A percentile compares a stretch with the other conserved stretches of the same genome.
phyloP scores from a whole-genome alignment of 2,329 filamentous ascomycete species.

The Calonectria crousiana region DNA sequence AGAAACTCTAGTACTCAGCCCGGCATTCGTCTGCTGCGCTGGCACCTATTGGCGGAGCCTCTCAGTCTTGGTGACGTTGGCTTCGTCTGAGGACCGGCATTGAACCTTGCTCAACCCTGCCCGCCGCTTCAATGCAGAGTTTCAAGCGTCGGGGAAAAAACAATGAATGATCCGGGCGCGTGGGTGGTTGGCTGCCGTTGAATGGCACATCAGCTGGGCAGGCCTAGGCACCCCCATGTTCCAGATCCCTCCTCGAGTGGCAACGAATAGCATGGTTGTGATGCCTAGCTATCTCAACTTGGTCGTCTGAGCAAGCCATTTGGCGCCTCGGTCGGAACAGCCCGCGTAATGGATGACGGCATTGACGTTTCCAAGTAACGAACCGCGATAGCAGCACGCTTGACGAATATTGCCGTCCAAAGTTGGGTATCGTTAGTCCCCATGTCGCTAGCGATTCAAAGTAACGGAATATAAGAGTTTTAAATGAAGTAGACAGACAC shows the following conservation, averaged over 20 bases:
- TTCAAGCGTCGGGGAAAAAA: conserved; percentile 4
- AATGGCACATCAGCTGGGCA: conserved; percentile 7
- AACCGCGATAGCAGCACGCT: neutral
- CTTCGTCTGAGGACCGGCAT: neutral
- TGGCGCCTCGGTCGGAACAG: neutral
- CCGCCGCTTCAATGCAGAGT: conserved; percentile 13
- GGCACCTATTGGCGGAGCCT: neutral
- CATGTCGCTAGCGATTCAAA: neutral
- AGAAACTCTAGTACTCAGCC: neutral
- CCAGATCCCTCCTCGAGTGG: neutral
- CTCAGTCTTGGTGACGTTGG: conserved; percentile 7
- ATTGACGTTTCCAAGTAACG: neutral
- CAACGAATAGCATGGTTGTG: neutral
- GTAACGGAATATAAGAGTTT: neutral
- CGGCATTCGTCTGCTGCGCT: conserved; percentile 7
- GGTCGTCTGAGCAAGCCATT: neutral
- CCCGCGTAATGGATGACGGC: conserved; percentile 1
- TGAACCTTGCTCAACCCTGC: conserved; percentile 15
- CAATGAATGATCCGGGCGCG: neutral
- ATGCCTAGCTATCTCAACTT: neutral
- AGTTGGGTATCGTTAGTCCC: neutral
- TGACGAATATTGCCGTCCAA: neutral
- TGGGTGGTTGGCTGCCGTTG: neutral
- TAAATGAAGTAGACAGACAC: neutral
- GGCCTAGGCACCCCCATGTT: conserved; percentile 3